Evolutionary conservation across 495 filamentous ascomycete species (phyloP), one percentile per base, ranked within the genome.

Genomic region (Penicillium desertorum): DNA sequence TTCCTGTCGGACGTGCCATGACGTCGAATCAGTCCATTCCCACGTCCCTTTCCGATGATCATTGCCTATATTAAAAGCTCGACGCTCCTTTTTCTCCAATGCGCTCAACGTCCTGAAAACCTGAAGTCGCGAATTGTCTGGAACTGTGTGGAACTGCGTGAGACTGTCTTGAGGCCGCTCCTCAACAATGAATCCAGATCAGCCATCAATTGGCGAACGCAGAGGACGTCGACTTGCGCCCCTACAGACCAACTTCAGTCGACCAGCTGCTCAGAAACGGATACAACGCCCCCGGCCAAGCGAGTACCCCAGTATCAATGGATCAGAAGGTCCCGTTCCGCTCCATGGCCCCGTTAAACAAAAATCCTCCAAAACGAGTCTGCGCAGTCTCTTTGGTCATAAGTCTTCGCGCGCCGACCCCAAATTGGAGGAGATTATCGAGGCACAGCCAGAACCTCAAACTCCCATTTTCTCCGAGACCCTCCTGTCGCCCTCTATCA

Each of bases 221-320:
- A 66, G 74, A 68, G 74, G 74, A 9, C 74, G 71, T 44, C 66
- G 47, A 23, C 57, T 77, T 5, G 59, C 73, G 6, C 74, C 74
- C 6, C 54, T 77, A 30, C 68, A 75, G 54, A 77, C 74, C 48
- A 76, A 73, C 51, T 76, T 77, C 58, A 76, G 68, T 49, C 69
- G 70, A 23, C 73, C 71, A 29, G 62, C 60, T 11, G 58, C 68
- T 3, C 22, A 57, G 48, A 44, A 64, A 10, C 67, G 71, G 44
- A 43, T 64, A 43, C 70, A 74, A 43, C 76, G 76, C 25, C 74
- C 67, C 45, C 72, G 75, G 20, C 76, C 76, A n/a, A 55, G 61
- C 19, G 74, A 78, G 17, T 70, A 71, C 23, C 62, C 71, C 22
- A 65, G 55, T 34, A 57, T 65, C 51, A 62, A 64, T 62, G 67